These are phyloP conservation scores for Ceratocystis papillata DNA, from an alignment of 2,329 filamentous ascomycete genomes.

Conservation along the genomic window DNA sequence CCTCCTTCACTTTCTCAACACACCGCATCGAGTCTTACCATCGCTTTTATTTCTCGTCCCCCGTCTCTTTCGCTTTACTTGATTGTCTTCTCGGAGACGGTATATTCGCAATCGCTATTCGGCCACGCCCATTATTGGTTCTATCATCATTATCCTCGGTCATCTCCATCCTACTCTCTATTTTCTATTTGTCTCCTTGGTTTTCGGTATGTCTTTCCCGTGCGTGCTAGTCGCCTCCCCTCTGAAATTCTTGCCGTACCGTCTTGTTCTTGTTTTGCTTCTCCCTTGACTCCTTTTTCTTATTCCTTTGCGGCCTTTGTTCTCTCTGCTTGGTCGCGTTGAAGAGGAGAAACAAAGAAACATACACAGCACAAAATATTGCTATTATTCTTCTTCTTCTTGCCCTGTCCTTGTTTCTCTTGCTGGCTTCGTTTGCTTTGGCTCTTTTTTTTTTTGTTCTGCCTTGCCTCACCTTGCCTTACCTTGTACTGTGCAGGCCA, in stretches of 20 bases:
- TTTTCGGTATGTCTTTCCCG: background rate
- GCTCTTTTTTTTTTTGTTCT: slow-evolving; percentile 14
- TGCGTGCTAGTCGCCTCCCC: background rate
- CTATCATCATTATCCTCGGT: background rate
- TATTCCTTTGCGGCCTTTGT: slow-evolving; percentile 1
- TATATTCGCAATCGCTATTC: background rate
- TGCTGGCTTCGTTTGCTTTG: background rate
- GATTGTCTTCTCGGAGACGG: background rate
- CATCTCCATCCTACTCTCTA: background rate
- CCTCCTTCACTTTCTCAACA: too few species aligned
- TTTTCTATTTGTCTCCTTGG: background rate
- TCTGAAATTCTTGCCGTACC: slow-evolving; percentile 9
- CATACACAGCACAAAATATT: background rate
- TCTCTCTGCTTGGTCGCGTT: background rate
- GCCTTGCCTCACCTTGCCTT: background rate
- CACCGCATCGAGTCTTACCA: too few species aligned
- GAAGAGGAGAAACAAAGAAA: background rate
- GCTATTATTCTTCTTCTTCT: background rate
- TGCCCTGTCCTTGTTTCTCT: background rate
- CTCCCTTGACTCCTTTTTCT: slow-evolving; percentile 10
- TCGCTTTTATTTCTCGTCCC: background rate
- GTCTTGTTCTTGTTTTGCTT: background rate
- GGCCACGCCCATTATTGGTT: background rate
- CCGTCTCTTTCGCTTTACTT: background rate
- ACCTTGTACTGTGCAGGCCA: background rate